phyloP scores from a whole-genome alignment of 192 early-diverging fungal genomes.

The Podila clonocystis region DNA sequence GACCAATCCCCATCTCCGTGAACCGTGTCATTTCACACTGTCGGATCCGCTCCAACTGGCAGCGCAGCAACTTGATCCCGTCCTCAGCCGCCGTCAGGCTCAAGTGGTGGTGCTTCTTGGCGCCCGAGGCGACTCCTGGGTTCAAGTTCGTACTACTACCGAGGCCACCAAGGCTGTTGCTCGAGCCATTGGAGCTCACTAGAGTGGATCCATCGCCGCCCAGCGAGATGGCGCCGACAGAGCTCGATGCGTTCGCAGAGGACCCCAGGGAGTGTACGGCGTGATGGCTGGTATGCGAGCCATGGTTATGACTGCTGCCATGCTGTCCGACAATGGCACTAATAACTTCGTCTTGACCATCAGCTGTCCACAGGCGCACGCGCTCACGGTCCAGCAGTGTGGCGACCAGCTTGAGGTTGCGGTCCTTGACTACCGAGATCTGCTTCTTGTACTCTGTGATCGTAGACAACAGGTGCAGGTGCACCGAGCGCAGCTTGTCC shows the following conservation, averaged over 20 bases:
- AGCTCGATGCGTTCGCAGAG: conserved; percentile 1
- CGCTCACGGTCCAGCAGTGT: conserved; percentile 52
- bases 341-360: conserved; percentile 48
- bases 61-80: conserved; percentile 44
- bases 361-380: conserved; percentile 50
- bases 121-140: conserved; percentile 22
- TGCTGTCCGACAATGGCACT: conserved; percentile 41
- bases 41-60: conserved; percentile 45
- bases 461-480: conserved; percentile 50
- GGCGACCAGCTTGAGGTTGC: conserved; percentile 41
- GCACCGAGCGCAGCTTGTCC: conserved; percentile 54
- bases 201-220: conserved; percentile 2
- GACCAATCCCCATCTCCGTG: conserved; percentile 44
- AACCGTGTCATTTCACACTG: conserved; percentile 48
- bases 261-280: not conserved
- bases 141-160: conserved; percentile 7
- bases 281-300: not conserved
- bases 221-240: conserved; percentile 15
- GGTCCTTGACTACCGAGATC: conserved; percentile 54
- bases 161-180: not conserved
- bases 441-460: conserved; percentile 60
- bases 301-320: not conserved
- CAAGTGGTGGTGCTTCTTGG: conserved; percentile 47
- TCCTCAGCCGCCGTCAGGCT: conserved; percentile 45
- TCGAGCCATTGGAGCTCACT: not conserved